Conservation (phyloP, 495 filamentous ascomycete species). For the Penicillium desertorum region DNA sequence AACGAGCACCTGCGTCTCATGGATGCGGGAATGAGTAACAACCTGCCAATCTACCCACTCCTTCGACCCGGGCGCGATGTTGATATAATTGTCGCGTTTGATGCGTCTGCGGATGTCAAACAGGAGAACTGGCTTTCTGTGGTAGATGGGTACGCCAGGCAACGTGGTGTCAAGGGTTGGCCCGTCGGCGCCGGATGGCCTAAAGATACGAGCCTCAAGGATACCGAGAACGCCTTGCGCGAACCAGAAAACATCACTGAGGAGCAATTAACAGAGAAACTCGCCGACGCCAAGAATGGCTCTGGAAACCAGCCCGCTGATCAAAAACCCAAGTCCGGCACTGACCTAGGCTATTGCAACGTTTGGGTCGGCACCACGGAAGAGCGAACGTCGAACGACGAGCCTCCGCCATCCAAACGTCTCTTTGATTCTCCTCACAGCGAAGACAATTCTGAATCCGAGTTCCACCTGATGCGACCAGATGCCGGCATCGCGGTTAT, state of each 20-base stretch:
- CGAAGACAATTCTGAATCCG: slow-evolving; percentile 48
- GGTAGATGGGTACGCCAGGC: slow-evolving; percentile 85
- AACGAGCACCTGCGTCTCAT: slow-evolving; percentile 77
- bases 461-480: slow-evolving; percentile 72
- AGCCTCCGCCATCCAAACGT: slow-evolving; percentile 66
- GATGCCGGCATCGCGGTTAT: slow-evolving; percentile 84
- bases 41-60: slow-evolving; percentile 91
- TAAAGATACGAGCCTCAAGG: slow-evolving; percentile 51
- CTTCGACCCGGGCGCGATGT: slow-evolving; percentile 83
- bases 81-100: slow-evolving; percentile 88
- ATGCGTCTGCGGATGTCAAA: slow-evolving; percentile 79
- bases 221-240: slow-evolving; percentile 63
- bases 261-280: slow-evolving; percentile 59
- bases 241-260: slow-evolving; percentile 62
- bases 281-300: slow-evolving; percentile 56
- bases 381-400: slow-evolving; percentile 58
- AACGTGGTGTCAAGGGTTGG: slow-evolving; percentile 90
- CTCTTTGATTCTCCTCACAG: slow-evolving; percentile 39
- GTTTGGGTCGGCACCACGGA: slow-evolving; percentile 88
- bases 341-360: slow-evolving; percentile 82
- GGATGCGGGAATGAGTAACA: slow-evolving; percentile 98
- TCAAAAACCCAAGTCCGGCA: slow-evolving; percentile 34
- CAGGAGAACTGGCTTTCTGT: slow-evolving; percentile 92
- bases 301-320: slow-evolving; percentile 8
- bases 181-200: slow-evolving; percentile 92